Base-by-base conservation (phyloP, 179 eudicot species). In the Beta macrorhiza region DNA sequence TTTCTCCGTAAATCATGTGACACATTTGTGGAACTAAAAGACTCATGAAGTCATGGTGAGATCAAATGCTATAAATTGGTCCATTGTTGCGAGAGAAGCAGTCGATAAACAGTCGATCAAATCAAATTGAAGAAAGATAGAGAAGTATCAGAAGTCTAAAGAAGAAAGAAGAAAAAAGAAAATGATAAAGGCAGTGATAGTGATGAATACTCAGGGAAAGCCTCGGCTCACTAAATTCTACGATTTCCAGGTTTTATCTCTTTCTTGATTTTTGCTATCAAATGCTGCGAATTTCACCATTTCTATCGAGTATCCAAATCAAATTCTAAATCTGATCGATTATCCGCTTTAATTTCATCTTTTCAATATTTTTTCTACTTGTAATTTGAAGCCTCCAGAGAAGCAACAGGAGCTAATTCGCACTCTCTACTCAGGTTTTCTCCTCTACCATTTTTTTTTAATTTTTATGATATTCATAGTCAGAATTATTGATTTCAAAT, bases 161-260 rank as follows among this genome's bases (percentile, higher is more conserved):
- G 29, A 10, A 3, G 25, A 25, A 25, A 25, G 25, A 25, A 25
- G 42, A 55, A 77, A 2, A 64, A 45, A 29, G 4, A 82, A 79
- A 55, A 95, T 95, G 97, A 95, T 95, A 70, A 88, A 87, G 79
- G 94, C 93, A 29, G 97, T 95, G 84, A 89, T 95, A 62, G 88
- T 95, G 76, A 89, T 95, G 94, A 95, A 95, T 84, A 92, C 93
- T 14, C 91, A 91, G 82, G 98, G 98, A 77, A 93, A 93, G 84
- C 93, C 97, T 83, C 97, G 97, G 11, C 90, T 95, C 37, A 77
- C 93, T 82, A 93, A 92, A 83, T 93, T 95, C 88, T 95, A 92
- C 86, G 87, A 91, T 32, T 95, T 77, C 79, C 92, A 91, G 93
- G 97, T 94, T 59, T 3, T 51, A 3, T 37, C 58, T 55, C 7